These are phyloP conservation scores for Candida quercuum DNA, from an alignment of 805 yeast genomes.

Conservation along the genomic window DNA sequence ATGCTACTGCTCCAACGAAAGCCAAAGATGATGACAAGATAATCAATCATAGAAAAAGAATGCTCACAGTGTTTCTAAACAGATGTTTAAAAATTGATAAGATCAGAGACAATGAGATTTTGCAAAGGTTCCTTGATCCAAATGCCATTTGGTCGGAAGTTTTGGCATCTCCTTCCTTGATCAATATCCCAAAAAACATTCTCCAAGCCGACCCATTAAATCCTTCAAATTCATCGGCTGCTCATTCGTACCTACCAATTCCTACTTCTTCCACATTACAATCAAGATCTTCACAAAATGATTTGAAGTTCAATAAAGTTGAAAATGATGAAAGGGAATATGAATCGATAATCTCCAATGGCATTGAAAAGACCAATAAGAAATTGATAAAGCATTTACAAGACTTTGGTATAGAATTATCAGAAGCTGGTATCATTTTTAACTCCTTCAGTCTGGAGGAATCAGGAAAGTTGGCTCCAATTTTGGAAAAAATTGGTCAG, in stretches of 20 bases:
- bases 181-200: constrained; percentile 46
- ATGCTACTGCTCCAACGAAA: constrained; percentile 36
- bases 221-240: constrained; percentile 49
- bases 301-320: constrained; percentile 33
- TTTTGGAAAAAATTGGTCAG: constrained; percentile 77
- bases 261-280: constrained; percentile 37
- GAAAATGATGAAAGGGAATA: constrained; percentile 42
- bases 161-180: constrained; percentile 47
- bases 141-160: constrained; percentile 89
- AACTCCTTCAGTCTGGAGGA: constrained; percentile 54
- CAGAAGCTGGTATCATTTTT: constrained; percentile 67
- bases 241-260: constrained; percentile 58
- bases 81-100: constrained; percentile 60
- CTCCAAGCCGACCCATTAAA: constrained; percentile 57
- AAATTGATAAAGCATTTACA: constrained; percentile 43
- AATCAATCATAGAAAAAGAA: constrained; percentile 69
- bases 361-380: constrained; percentile 54
- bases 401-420: constrained; percentile 55
- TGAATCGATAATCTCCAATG: constrained; percentile 36
- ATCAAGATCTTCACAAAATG: constrained; percentile 27
- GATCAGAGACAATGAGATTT: constrained; percentile 57
- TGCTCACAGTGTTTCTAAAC: constrained; percentile 75
- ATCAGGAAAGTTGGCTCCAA: constrained; percentile 36
- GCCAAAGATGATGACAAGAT: constrained; percentile 37
- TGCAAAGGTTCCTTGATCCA: constrained; percentile 80